Conservation (phyloP, 495 filamentous ascomycete species). For the Eremomyces bilateralis region DNA sequence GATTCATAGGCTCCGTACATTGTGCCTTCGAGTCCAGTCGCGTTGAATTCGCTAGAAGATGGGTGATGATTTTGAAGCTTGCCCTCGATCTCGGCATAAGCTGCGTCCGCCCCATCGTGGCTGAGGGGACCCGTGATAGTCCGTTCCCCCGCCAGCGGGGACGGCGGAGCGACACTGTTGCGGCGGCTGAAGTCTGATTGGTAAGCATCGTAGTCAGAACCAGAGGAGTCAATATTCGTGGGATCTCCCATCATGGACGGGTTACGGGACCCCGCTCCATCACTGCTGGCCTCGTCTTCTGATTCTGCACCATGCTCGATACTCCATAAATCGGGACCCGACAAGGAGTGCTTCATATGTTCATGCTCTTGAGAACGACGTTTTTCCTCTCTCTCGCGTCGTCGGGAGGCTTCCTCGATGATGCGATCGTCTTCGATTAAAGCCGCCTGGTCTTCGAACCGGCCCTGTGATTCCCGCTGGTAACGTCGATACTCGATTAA, state of each 20-base stretch:
- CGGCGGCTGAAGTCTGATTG: no score
- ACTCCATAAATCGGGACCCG: slow-evolving; percentile 49
- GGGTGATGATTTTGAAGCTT: slow-evolving; percentile 26
- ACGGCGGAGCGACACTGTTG: slow-evolving; percentile 5
- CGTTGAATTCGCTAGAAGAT: no score
- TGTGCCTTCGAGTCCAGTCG: slow-evolving; percentile 38
- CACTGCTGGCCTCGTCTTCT: slow-evolving; percentile 21
- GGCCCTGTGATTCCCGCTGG: slow-evolving; percentile 44
- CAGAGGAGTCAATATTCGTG: no score
- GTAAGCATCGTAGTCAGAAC: not conserved
- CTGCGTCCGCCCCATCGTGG: not conserved
- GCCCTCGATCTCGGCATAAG: slow-evolving; percentile 16
- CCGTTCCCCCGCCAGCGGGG: not conserved
- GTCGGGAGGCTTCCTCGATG: slow-evolving; percentile 12
- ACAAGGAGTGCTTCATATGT: no score
- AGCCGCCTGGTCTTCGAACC: slow-evolving; percentile 11
- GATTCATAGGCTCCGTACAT: slow-evolving; percentile 56
- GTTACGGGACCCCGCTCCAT: slow-evolving; percentile 1
- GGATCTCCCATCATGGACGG: no score
- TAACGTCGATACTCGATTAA: slow-evolving; percentile 59
- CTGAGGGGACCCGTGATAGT: not conserved
- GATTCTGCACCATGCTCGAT: slow-evolving; percentile 56
- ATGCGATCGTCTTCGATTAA: slow-evolving; percentile 38
- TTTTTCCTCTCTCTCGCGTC: slow-evolving; percentile 11
- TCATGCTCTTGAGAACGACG: slow-evolving; percentile 7